Evolutionary conservation across 352 stramenopile species (phyloP), one percentile per base, ranked within the genome.

Genomic region (Globisporangium recalcitrans): DNA sequence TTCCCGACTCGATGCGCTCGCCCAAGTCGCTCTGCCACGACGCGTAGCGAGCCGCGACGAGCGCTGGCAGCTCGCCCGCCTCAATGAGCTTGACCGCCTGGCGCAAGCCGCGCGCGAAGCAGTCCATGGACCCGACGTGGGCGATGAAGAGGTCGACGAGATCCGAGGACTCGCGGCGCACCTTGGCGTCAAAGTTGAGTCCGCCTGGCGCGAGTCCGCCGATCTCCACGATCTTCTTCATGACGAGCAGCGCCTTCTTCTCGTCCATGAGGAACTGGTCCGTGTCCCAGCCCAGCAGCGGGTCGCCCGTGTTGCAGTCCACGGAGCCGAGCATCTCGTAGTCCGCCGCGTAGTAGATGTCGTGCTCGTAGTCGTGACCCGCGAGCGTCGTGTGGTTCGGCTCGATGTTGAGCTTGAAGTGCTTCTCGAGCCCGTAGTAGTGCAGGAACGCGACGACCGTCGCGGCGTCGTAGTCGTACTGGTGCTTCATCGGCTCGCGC

Each of bases 371-470:
- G 60, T 91, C 77, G 68, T 96, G 86, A 24, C 88, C 86, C 27
- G 88, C 86, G 44, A 96, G 73, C 36, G 85, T 91, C 48, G 83
- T 93, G 74, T 96, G 88, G 65, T 95, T 95, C 22, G 86, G 83
- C 71, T 95, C 86, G 61, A 96, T 91, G 71, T 96, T 95, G 49
- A 96, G 68, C 68, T 93, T 91, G 69, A 96, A 95, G 58, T 96
- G 70, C 32, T 88, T 71, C 26, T 88, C 68, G 21, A 96, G 70
- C 5, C 72, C 77, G 66, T 96, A 90, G 51, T 62, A 72, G 59
- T 85, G 71, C 40, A 96, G 71, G 68, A 96, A 96, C n/a, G 81
- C 75, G 36, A 96, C 87, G 32, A 87, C 75, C 3, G 86, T 94
- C 27, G 88, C 80, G 8, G 85, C 85, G 60, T 96, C 86, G 66